Base-by-base conservation (phyloP, 345 rosid genomes). In the Citrus glauca region DNA sequence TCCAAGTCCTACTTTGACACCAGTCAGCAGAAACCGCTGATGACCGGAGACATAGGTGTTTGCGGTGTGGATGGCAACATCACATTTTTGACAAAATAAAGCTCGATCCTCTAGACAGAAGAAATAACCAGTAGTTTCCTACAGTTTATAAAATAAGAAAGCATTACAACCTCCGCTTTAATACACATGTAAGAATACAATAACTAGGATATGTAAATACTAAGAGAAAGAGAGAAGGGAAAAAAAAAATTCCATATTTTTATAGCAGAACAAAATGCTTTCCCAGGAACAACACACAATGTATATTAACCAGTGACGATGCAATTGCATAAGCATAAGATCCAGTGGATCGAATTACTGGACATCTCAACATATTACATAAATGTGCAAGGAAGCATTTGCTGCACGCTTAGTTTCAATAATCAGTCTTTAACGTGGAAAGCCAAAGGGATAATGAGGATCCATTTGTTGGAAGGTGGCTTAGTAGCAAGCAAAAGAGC, bases 81-180 rank as follows among this genome's bases (percentile, higher is more conserved):
- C 88, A 73, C 86, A 83, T 6, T 83, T 81, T 37, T 62, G 69
- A 32, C 88, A 85, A 25, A 85, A 75, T 35, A 85, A n/a, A 45
- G 88, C 86, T 69, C 88, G 77, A 81, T 83, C 86, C 60, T 81
- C 86, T 65, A 85, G 66, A 76, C 88, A 85, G 79, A 85, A 76
- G 20, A 85, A 75, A 69, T 80, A 83, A 4, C 86, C 84, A 78
- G 64, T 63, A 28, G 79, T 57, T 57, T 80, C 81, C 88, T 82
- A n/a, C 77, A 57, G 57, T 24, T 6, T 16, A 37, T 67, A 8
- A 38, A 6, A 45, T 33, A 11, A 45, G 13, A 42, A 1, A 69
- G 33, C 25, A 24, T 42, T 42, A 42, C 57, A 16, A 32, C 5
- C 22, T 11, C 1, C 7, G 7, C 16, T 33, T 27, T 20, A 35